A percentile compares a stretch with the other conserved stretches of the same genome.
Evolutionary conservation across 1,284 basidiomycete species (phyloP).

Genomic region (Golubevia pallescens): DNA sequence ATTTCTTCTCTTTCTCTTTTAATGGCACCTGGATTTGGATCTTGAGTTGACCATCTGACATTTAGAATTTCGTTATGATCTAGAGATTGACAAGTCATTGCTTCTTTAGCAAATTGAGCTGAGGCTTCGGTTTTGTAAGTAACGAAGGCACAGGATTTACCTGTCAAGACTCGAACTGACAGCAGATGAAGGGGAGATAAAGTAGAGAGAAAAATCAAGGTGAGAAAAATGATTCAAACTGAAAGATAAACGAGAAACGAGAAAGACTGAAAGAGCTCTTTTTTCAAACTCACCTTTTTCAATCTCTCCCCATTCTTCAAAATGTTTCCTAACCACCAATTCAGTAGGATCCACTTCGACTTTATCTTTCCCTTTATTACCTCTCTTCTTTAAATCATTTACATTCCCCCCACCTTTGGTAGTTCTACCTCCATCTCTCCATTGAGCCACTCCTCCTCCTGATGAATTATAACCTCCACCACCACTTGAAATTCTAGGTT

Average conservation of each 20-base stretch:
- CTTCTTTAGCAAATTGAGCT: conserved; percentile 97
- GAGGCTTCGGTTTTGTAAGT: conserved; percentile 83
- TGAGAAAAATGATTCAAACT: neutral
- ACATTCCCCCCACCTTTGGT: conserved; percentile 35
- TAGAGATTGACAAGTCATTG: conserved; percentile 97
- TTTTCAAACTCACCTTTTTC: conserved; percentile 76
- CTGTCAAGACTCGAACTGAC: neutral
- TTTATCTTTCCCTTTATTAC: conserved; percentile 10
- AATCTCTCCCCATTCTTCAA: conserved; percentile 96
- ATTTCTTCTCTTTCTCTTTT: conserved; percentile 35
- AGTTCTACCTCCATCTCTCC: conserved; percentile 41
- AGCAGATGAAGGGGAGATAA: neutral
- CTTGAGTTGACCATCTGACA: conserved; percentile 68
- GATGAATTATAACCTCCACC: conserved; percentile 18
- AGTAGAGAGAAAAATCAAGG: neutral
- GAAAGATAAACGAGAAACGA: neutral
- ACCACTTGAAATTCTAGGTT: conserved; percentile 26
- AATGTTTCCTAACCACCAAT: conserved; percentile 70
- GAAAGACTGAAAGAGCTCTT: neutral
- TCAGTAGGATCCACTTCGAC: conserved; percentile 28
- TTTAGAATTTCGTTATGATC: conserved; percentile 98
- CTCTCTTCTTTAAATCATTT: conserved; percentile 15
- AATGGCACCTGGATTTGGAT: conserved; percentile 41
- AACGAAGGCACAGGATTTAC: conserved; percentile 86
- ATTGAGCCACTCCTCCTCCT: conserved; percentile 11